Conservation (phyloP, 345 rosid genomes). For the Limnanthes douglasii region DNA sequence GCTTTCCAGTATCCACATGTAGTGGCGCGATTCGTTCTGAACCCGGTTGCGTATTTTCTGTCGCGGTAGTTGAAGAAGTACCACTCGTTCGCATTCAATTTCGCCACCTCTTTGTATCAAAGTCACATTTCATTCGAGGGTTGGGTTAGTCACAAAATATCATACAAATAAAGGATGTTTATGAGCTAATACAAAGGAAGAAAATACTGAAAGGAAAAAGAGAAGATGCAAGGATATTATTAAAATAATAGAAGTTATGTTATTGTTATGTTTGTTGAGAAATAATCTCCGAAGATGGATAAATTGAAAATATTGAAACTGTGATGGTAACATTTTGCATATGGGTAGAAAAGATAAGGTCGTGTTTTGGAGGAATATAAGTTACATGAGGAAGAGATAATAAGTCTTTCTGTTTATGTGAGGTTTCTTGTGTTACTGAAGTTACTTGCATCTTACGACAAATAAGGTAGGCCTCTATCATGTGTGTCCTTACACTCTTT, state of each 20-base stretch:
- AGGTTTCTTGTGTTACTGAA: conserved; percentile 16
- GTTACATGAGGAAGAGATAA: background rate
- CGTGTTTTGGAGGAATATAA: conserved; percentile 3
- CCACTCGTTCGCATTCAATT: conserved; percentile 89
- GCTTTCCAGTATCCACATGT: conserved; percentile 93
- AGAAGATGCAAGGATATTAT: background rate
- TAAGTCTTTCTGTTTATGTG: background rate
- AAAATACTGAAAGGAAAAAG: background rate
- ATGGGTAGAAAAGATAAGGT: conserved; percentile 4
- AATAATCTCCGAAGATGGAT: background rate
- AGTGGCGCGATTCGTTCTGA: conserved; percentile 80
- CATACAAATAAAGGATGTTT: too few relatives aligned
- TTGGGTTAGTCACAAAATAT: too few relatives aligned
- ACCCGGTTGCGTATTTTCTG: conserved; percentile 87
- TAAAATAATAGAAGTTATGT: background rate
- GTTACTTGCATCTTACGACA: conserved; percentile 16
- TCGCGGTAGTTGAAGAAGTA: conserved; percentile 97
- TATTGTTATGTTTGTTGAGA: background rate
- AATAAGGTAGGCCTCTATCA: conserved; percentile 15
- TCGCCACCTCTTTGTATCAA: conserved; percentile 52
- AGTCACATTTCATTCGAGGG: too few relatives aligned
- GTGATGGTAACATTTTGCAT: background rate
- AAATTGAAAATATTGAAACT: background rate
- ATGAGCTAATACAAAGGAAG: too few relatives aligned
- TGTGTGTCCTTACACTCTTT: conserved; percentile 15